Evolutionary conservation across 2,329 filamentous ascomycete genomes (phyloP), one percentile per base, ranked within the genome.

Genomic region (Stagonosporopsis vannaccii): DNA sequence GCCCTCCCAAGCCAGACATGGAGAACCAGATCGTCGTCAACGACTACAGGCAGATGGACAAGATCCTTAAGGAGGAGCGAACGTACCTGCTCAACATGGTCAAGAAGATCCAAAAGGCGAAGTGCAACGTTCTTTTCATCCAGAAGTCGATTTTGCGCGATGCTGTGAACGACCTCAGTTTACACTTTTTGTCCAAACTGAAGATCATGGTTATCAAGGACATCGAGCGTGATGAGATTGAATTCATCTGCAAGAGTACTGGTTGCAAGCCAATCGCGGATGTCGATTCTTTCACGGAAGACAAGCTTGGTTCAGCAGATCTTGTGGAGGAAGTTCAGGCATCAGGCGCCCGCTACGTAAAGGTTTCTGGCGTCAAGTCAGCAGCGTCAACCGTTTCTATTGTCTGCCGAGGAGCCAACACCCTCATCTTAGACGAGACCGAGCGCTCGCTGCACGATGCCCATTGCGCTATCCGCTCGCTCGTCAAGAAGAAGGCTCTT

Each of bases 21-120:
- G 95, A 99, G 82, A 99, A 99, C 81, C 95, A 96, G 74, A 98
- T 99, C 63, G 89, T 96, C 28, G 95, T 99, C 73, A 99, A 99
- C 79, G 95, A 99, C 82, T 99, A 99, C 85, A 87, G 95, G 74
- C 95, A 99, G 78, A 99, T 99, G 95, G 95, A 99, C 84, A 99
- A 98, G 85, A 99, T 99, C 66, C 86, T 99, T 69, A 99, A 99
- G 82, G 95, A 99, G 81, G 95, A 99, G 83, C 91, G 95, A 67
- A 91, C 95, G 68, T 99, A 99, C 80, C 87, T 99, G 63, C 86
- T 99, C 56, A 98, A 98, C 83, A 91, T 99, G 87, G 93, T 96
- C 75, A 98, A 99, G 87, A 99, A 98, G 85, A 99, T 99, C 79
- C 97, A 98, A 82, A 99, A 98, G 85, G 93, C 95, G 67, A 99